Percentiles rank a stretch among this genome's conserved stretches.
phyloP scores from a whole-genome alignment of 306 rosid genomes.

The Erythrophleum fordii region DNA sequence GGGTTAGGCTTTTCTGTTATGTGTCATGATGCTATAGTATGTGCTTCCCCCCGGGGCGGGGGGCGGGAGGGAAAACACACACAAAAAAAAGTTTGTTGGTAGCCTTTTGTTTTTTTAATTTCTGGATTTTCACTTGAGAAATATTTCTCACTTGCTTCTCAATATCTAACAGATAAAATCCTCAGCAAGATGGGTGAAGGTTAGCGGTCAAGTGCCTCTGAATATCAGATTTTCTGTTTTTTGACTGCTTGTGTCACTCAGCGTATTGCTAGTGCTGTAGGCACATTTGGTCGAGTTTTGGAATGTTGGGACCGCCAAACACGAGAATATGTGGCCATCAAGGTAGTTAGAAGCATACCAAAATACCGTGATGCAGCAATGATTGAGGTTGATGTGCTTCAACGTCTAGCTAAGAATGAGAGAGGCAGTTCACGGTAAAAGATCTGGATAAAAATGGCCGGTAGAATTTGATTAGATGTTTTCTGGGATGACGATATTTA shows the following conservation, averaged over 20 bases:
- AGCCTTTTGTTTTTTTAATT: not conserved
- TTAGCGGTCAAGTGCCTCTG: slow-evolving; percentile 90
- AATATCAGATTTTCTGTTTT: slow-evolving; percentile 76
- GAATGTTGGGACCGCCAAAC: slow-evolving; percentile 98
- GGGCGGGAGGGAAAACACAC: no score
- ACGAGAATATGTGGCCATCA: slow-evolving; percentile 88
- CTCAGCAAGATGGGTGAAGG: slow-evolving; percentile 99
- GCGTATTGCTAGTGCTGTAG: slow-evolving; percentile 99
- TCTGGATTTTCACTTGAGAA: not conserved
- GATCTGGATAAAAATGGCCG: slow-evolving; percentile 19
- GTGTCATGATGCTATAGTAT: not conserved
- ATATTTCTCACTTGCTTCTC: not conserved
- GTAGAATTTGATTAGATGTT: slow-evolving; percentile 35
- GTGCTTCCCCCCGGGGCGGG: no score
- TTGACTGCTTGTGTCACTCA: slow-evolving; percentile 83
- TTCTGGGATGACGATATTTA: slow-evolving; percentile 30
- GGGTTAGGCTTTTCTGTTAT: not conserved
- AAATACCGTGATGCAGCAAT: slow-evolving; percentile 96
- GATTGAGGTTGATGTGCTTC: slow-evolving; percentile 88
- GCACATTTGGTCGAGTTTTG: slow-evolving; percentile 99
- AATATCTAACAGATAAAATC: slow-evolving; percentile 75
- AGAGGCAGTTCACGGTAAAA: slow-evolving; percentile 66
- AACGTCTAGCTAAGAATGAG: slow-evolving; percentile 66
- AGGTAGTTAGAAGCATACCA: slow-evolving; percentile 83
- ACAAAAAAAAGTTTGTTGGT: no score